These are phyloP conservation scores for Sugiyamaella chiloensis DNA, from an alignment of 805 yeast genomes.

Conservation along the genomic window DNA sequence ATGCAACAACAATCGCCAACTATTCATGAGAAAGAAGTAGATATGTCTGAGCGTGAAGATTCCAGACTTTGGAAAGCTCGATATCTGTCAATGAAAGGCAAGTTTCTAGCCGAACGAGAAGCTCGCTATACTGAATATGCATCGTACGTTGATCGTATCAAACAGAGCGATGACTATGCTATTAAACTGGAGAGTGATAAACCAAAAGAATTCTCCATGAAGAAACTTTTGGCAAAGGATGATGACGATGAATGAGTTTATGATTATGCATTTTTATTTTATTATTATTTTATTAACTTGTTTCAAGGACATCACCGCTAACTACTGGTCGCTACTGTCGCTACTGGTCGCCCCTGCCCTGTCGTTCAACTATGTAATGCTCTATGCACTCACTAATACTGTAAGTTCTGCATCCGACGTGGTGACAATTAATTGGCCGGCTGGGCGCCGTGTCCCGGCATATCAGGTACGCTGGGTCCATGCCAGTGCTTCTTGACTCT, in stretches of 20 bases:
- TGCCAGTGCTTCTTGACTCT: no score
- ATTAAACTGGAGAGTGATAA: slow-evolving; percentile 5
- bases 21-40: not conserved
- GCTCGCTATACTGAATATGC: slow-evolving; percentile 12
- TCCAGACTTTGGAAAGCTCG: slow-evolving; percentile 12
- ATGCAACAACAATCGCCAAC: not conserved
- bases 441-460: no score
- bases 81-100: slow-evolving; percentile 13
- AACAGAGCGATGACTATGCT: slow-evolving; percentile 9
- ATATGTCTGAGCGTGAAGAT: slow-evolving; percentile 1
- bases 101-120: slow-evolving; percentile 13
- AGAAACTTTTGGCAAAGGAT: not conserved
- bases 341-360: no score
- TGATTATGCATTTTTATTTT: not conserved
- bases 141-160: slow-evolving; percentile 12
- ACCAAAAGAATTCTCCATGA: slow-evolving; percentile 2
- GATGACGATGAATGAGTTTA: not conserved
- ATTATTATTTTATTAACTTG: not conserved
- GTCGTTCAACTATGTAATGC: no score
- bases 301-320: not conserved
- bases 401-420: not conserved
- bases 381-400: no score
- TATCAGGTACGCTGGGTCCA: no score
- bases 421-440: no score
- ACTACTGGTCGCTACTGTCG: no score